Conservation (phyloP, 2,329 filamentous ascomycete genomes). For the Pochonia chlamydosporia region DNA sequence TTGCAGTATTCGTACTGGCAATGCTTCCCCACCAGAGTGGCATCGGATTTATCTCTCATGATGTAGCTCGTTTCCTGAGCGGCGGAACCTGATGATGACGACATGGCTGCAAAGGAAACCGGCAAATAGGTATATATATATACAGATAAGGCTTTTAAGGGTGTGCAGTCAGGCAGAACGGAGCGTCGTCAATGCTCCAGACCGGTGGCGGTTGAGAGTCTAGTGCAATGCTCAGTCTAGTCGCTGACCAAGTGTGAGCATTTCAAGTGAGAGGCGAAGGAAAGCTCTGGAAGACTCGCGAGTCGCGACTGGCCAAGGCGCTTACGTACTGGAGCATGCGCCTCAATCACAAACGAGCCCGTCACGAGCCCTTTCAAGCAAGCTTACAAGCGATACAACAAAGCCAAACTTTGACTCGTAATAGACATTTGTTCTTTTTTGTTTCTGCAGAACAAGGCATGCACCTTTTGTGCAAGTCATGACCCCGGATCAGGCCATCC, state of each 20-base stretch:
- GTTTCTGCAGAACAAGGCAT: no score
- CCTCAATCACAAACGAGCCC: neutral
- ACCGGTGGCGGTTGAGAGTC: neutral
- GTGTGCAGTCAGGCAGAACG: constrained; percentile 6
- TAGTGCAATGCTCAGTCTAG: neutral
- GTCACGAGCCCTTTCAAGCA: neutral
- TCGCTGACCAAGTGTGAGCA: constrained; percentile 1
- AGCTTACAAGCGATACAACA: no score
- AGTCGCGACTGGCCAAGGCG: constrained; percentile 3
- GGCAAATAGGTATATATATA: neutral
- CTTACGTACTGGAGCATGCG: constrained; percentile 6
- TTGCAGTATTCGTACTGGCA: constrained; percentile 90
- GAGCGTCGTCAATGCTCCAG: constrained; percentile 5
- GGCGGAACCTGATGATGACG: constrained; percentile 40
- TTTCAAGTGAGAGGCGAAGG: constrained; percentile 3
- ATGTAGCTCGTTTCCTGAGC: constrained; percentile 54
- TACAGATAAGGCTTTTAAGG: neutral
- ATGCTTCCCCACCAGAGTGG: constrained; percentile 80
- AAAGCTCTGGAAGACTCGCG: constrained; percentile 9
- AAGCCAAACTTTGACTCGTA: no score
- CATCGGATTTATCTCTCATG: constrained; percentile 69
- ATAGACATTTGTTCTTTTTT: no score
- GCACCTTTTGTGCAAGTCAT: no score
- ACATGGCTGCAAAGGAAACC: constrained; percentile 36
- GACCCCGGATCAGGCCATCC: no score